Conservation (phyloP, 2,329 filamentous ascomycete species). For the Monosporascus sp. region DNA sequence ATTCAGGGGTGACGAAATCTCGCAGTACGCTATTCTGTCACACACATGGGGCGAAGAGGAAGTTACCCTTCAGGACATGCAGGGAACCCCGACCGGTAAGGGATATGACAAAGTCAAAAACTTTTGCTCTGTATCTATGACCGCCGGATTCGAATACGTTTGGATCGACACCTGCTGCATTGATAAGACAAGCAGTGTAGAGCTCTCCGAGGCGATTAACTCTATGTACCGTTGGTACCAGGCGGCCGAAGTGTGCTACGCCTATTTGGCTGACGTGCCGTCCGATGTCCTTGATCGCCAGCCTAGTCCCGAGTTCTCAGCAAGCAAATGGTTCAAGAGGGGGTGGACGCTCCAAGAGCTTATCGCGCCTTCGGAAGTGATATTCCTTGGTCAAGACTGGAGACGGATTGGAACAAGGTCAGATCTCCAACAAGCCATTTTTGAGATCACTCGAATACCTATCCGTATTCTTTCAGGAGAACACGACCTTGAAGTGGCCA, state of each 20-base stretch:
- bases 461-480: conserved; percentile 5
- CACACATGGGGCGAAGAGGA: no score
- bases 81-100: no score
- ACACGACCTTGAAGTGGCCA: conserved; percentile 7
- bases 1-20: no score
- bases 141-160: no score
- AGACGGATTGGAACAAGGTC: not conserved
- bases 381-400: conserved; percentile 20
- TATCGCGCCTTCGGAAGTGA: conserved; percentile 13
- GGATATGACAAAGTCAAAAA: no score
- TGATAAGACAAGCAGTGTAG: no score
- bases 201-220: no score
- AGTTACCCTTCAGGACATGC: no score
- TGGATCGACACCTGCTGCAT: no score
- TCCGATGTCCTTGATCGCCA: not conserved
- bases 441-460: conserved; percentile 13
- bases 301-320: not conserved
- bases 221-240: no score
- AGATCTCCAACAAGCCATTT: conserved; percentile 6
- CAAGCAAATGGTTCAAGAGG: conserved; percentile 20
- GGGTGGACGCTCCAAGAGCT: conserved; percentile 25
- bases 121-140: no score
- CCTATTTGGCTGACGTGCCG: conserved; percentile 26
- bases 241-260: conserved; percentile 24
- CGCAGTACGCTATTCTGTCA: no score